Base-by-base conservation (phyloP, 2,329 filamentous ascomycete genomes). In the Sporothrix protearum region DNA sequence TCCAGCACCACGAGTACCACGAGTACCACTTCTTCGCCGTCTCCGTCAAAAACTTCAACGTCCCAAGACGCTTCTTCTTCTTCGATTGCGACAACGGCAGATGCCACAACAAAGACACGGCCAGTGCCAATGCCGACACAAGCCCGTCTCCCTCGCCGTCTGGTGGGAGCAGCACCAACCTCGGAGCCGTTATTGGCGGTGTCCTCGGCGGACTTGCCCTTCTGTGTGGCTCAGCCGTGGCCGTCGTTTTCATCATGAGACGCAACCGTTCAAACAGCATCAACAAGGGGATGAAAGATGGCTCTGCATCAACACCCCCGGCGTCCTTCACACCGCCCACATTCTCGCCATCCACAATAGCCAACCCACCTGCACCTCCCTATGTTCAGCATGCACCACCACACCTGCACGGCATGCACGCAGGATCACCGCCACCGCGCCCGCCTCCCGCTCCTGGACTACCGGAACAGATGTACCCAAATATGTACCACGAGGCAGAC, bases 201-300 rank as follows among this genome's bases (percentile, higher is more conserved):
- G 39, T 42, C 7, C 53, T 49, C 9, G 68, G 68, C 7, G 78
- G 79, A 1, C 70, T 81, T 1, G 79, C 77, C 2, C 74, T 82
- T 1, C 19, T 82, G 1, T 80, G 80, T 71, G 75, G 76, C 22
- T 79, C 76, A 0, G 73, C 57, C 5, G 70, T 79, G n/a, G 73
- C 69, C 25, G 74, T 72, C 42, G 72, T 74, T 2, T 71, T 66
- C 22, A 69, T 76, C 55, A 53, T 76, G 39, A 74, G 73, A 14
- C 72, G 42, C 71, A 74, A 73, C 66, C 68, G 68, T 1, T 55
- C 68, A 1, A 55, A 28, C 14, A 61, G 33, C 12, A 28, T 14
- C 7, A 63, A 14, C n/a, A 39, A 39, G 33, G 14, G 7, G n/a
- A 33, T 25, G 36, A 10, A 10, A 7, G 36, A 10, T 8, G 57